Conservation (phyloP, 352 stramenopile species). For the Phytophthora brassicae region DNA sequence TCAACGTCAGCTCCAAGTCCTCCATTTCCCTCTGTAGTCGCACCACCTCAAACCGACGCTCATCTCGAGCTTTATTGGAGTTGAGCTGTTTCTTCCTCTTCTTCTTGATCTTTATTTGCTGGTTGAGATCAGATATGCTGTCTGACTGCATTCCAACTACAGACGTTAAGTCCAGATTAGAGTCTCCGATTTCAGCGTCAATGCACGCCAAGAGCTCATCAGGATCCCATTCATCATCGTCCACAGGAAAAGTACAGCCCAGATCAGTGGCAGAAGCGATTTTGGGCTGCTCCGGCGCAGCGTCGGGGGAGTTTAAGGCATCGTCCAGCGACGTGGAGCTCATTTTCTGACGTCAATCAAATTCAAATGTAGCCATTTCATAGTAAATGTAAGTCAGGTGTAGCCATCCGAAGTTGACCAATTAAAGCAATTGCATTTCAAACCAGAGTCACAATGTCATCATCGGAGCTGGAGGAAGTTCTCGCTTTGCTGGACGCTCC, state of each 20-base stretch:
- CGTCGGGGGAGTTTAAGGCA: conserved; percentile 11
- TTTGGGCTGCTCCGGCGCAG: neutral
- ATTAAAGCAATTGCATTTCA: no score
- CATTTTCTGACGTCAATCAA: conserved; percentile 5
- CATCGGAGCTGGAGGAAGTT: conserved; percentile 4
- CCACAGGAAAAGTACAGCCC: neutral
- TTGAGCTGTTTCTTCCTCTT: conserved; percentile 19
- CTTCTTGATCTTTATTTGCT: conserved; percentile 1
- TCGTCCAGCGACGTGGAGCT: conserved; percentile 20
- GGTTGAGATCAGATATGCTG: neutral
- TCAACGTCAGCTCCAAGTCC: conserved; percentile 25
- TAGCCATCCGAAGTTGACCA: no score
- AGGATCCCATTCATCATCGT: conserved; percentile 1
- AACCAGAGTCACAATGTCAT: no score
- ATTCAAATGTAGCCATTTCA: no score
- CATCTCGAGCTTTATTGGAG: conserved; percentile 34
- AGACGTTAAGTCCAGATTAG: neutral
- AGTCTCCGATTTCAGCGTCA: conserved; percentile 15
- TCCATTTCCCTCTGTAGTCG: conserved; percentile 15
- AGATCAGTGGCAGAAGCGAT: neutral
- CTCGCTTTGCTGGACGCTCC: conserved; percentile 17
- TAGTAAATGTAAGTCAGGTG: no score
- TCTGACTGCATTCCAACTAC: neutral
- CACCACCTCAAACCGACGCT: conserved; percentile 23
- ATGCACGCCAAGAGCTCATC: conserved; percentile 17